Percentiles rank a stretch among this genome's conserved stretches.
These are phyloP conservation scores for Arthromyces matolae DNA, from an alignment of 768 basidiomycete genomes.

Conservation along the genomic window DNA sequence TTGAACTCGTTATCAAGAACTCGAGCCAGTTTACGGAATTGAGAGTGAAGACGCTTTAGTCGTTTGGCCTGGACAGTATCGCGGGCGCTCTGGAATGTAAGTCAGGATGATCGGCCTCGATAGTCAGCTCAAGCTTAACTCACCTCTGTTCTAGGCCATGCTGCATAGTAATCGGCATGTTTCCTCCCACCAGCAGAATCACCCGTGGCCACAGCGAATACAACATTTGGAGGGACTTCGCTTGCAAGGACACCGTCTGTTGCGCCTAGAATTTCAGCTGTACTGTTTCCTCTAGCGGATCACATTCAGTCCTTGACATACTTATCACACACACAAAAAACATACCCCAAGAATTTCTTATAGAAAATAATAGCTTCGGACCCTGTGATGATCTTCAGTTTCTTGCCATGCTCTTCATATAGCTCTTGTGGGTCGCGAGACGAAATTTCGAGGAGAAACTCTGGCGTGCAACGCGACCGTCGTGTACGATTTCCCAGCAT, in stretches of 20 bases:
- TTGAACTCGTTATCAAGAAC: conserved; percentile 42
- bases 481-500: conserved; percentile 37
- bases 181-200: conserved; percentile 37
- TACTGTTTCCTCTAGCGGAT: conserved; percentile 10
- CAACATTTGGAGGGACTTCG: conserved; percentile 29
- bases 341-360: conserved; percentile 39
- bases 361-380: conserved; percentile 39
- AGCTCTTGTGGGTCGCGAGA: conserved; percentile 26
- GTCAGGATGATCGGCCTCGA: background rate
- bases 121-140: conserved; percentile 8
- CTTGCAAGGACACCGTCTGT: conserved; percentile 8
- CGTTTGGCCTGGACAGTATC: conserved; percentile 5
- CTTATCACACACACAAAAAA: no score
- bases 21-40: conserved; percentile 39
- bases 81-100: conserved; percentile 9
- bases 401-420: conserved; percentile 29
- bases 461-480: conserved; percentile 40
- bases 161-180: conserved; percentile 49
- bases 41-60: conserved; percentile 34
- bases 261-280: conserved; percentile 15
- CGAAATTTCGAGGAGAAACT: conserved; percentile 41
- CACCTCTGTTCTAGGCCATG: conserved; percentile 42
- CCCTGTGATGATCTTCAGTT: conserved; percentile 40
- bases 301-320: background rate
- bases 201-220: conserved; percentile 42